Conservation (phyloP, 352 stramenopile species). For the Pythium brachiatum region DNA sequence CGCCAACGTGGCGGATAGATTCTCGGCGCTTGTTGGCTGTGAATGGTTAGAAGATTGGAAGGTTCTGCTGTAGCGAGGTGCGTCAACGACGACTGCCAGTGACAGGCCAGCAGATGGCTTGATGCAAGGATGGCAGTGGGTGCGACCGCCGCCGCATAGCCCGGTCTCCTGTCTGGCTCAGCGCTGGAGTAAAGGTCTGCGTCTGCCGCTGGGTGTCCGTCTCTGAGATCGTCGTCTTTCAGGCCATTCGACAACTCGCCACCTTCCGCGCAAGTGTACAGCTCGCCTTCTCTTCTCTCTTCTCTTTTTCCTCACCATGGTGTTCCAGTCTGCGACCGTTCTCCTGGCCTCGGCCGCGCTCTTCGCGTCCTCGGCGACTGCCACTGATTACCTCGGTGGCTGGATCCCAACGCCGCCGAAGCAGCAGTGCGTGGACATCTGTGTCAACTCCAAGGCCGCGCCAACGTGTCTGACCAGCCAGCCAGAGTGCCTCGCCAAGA, state of each 20-base stretch:
- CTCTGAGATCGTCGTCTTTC: not conserved
- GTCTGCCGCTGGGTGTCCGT: not conserved
- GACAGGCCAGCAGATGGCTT: conserved; percentile 6
- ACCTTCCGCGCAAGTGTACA: conserved; percentile 6
- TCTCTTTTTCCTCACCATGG: conserved; percentile 13
- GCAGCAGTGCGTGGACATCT: conserved; percentile 72
- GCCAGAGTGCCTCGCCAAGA: conserved; percentile 53
- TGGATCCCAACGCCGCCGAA: conserved; percentile 44
- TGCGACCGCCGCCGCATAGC: not conserved
- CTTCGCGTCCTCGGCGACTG: conserved; percentile 20
- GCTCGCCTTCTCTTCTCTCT: not conserved
- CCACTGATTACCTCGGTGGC: conserved; percentile 57
- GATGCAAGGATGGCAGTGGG: not conserved
- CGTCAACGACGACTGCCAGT: not conserved
- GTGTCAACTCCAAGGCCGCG: conserved; percentile 51
- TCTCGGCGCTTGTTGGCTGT: not conserved
- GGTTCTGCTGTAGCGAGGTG: too few relatives aligned
- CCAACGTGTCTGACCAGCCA: conserved; percentile 56
- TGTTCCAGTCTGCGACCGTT: conserved; percentile 18
- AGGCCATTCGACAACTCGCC: conserved; percentile 20
- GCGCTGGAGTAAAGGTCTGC: not conserved
- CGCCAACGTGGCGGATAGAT: not conserved
- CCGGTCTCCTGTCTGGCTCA: not conserved
- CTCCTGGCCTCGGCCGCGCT: conserved; percentile 6
- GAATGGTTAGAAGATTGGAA: too few relatives aligned